Percentiles rank a stretch among this genome's conserved stretches.
These are phyloP conservation scores for Stylonectria norvegica DNA, from an alignment of 2,329 filamentous ascomycete genomes.

Conservation along the genomic window DNA sequence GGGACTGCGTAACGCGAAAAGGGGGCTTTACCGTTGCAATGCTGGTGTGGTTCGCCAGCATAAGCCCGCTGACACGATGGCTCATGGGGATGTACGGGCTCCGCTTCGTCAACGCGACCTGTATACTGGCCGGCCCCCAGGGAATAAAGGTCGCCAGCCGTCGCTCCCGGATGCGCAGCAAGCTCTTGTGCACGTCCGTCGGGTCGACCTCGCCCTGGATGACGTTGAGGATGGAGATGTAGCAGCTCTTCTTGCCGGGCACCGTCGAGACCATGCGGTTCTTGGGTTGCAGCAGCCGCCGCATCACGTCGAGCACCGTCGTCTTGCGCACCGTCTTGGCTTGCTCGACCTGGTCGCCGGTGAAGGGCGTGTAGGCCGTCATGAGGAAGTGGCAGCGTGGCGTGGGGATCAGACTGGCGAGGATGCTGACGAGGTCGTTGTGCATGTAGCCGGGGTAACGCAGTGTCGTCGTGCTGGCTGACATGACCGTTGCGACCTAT, in stretches of 20 bases:
- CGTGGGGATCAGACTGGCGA: slow-evolving; percentile 92
- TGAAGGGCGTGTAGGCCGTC: slow-evolving; percentile 98
- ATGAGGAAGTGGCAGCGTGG: slow-evolving; percentile 97
- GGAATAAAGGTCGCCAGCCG: slow-evolving; percentile 95
- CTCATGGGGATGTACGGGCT: slow-evolving; percentile 94
- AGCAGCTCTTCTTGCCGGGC: slow-evolving; percentile 95
- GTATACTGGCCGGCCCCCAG: slow-evolving; percentile 96
- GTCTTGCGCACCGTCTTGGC: slow-evolving; percentile 98
- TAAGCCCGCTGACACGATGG: slow-evolving; percentile 90
- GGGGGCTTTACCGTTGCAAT: slow-evolving; percentile 70
- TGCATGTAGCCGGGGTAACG: slow-evolving; percentile 99
- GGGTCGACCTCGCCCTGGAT: slow-evolving; percentile 98
- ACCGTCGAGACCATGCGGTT: slow-evolving; percentile 98
- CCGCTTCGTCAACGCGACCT: slow-evolving; percentile 93
- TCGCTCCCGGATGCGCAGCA: slow-evolving; percentile 91
- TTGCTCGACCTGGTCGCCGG: slow-evolving; percentile 91
- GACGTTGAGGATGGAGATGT: slow-evolving; percentile 98
- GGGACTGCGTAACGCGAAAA: too few relatives aligned
- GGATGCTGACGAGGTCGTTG: slow-evolving; percentile 95
- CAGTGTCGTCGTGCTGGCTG: slow-evolving; percentile 91
- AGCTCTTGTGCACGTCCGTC: slow-evolving; percentile 96
- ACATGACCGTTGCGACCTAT: slow-evolving; percentile 96
- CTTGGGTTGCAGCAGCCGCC: slow-evolving; percentile 90
- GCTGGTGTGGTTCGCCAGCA: slow-evolving; percentile 97
- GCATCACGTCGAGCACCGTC: slow-evolving; percentile 96